Conservation (phyloP, 2,329 filamentous ascomycete species). For the Fusarium udum region DNA sequence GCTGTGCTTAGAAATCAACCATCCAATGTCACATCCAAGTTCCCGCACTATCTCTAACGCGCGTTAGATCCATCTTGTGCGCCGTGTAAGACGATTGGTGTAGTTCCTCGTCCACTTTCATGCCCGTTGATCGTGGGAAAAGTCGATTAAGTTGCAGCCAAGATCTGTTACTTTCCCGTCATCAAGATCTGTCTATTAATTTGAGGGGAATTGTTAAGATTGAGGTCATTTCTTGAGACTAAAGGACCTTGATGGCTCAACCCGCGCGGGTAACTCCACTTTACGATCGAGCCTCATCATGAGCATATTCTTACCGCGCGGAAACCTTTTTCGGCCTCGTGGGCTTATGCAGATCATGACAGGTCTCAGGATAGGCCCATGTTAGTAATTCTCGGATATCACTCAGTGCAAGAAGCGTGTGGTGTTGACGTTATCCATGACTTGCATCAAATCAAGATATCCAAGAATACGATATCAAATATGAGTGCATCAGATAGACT, state of each 20-base stretch:
- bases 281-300: not conserved
- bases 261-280: conserved; percentile 6
- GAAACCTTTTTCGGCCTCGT: not conserved
- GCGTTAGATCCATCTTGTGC: conserved; percentile 4
- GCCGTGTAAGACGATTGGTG: conserved; percentile 5
- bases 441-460: not conserved
- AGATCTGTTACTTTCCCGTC: not conserved
- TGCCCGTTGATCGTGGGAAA: not conserved
- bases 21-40: not conserved
- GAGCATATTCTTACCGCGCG: conserved; percentile 1
- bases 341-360: not conserved
- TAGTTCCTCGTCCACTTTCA: not conserved
- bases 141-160: not conserved
- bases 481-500: not conserved
- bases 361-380: not conserved
- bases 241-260: not conserved
- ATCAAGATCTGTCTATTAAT: not conserved
- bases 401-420: not conserved
- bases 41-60: not conserved
- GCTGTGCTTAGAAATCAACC: not conserved
- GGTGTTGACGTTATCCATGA: not conserved
- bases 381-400: not conserved
- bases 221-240: not conserved
- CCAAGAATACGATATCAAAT: not conserved
- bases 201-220: not conserved